Conservation (phyloP, 2,329 filamentous ascomycete genomes). For the Colletotrichum eremochloae region DNA sequence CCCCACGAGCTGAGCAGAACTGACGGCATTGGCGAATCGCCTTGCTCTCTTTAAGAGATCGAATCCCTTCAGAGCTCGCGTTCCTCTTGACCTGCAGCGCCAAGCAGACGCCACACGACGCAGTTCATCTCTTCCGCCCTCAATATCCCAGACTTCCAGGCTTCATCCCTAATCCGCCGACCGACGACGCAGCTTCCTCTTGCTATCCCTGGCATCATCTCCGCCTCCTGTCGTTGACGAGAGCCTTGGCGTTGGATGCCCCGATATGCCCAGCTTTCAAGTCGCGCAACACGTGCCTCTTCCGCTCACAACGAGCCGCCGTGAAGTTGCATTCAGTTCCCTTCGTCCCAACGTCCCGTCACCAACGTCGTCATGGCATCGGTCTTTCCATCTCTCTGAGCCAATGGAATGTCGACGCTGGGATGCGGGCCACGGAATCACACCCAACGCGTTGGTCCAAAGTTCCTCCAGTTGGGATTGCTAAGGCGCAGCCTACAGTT, state of each 20-base stretch:
- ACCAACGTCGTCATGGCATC: conserved; percentile 35
- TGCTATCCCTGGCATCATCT: conserved; percentile 36
- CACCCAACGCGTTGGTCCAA: conserved; percentile 31
- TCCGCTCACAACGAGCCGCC: conserved; percentile 34
- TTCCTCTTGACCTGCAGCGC: conserved; percentile 37
- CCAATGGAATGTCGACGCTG: conserved; percentile 23
- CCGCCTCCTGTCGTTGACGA: conserved; percentile 31
- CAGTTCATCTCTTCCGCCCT: conserved; percentile 33
- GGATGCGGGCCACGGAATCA: conserved; percentile 30
- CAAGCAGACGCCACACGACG: conserved; percentile 39
- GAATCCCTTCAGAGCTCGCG: conserved; percentile 28
- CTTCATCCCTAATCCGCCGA: conserved; percentile 33
- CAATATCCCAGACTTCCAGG: conserved; percentile 30
- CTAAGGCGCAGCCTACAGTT: conserved; percentile 27
- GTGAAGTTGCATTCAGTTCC: conserved; percentile 35
- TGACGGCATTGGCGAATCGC: conserved; percentile 26
- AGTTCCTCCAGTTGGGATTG: conserved; percentile 21
- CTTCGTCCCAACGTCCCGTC: conserved; percentile 28
- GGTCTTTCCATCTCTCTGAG: conserved; percentile 20
- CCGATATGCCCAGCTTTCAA: conserved; percentile 26
- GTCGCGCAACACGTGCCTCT: conserved; percentile 34
- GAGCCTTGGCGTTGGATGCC: conserved; percentile 29
- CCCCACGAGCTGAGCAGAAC: conserved; percentile 24
- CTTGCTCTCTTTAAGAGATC: background rate
- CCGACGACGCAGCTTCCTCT: conserved; percentile 30